phyloP scores from a whole-genome alignment of 306 rosid species.

The Castanopsis chinensis region DNA sequence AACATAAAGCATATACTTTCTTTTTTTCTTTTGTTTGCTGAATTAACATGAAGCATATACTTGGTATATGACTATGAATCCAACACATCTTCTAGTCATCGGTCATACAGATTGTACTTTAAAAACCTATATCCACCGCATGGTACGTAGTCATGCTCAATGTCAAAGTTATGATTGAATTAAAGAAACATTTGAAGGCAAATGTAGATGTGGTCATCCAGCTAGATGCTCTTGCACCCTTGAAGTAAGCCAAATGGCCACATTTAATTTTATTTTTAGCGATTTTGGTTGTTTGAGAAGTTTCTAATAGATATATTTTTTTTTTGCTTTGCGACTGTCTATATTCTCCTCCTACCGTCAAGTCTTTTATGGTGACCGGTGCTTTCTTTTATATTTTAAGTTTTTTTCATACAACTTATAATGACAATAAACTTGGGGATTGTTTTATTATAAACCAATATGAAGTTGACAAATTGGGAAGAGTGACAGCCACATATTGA shows the following conservation, averaged over 20 bases:
- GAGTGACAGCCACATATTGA: neutral
- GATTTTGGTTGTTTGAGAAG: no score
- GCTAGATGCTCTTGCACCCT: neutral
- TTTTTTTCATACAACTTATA: neutral
- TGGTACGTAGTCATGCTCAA: neutral
- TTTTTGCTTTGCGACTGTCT: neutral
- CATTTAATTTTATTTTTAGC: neutral
- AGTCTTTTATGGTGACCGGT: neutral
- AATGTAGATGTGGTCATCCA: neutral
- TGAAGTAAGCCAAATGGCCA: neutral
- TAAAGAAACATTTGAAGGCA: neutral
- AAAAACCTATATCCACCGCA: neutral
- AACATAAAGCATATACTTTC: neutral
- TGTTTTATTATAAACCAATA: neutral
- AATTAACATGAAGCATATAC: neutral
- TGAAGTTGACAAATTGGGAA: neutral
- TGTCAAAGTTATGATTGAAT: slow-evolving; percentile 3
- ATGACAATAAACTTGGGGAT: neutral
- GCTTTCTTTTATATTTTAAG: neutral
- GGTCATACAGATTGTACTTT: neutral
- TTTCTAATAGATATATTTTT: no score
- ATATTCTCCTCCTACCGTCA: neutral
- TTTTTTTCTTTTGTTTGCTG: no score
- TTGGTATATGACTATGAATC: slow-evolving; percentile 16
- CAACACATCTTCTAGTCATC: slow-evolving; percentile 6